These are phyloP conservation scores for Ormosia semicastrata DNA, from an alignment of 306 rosid genomes.

Conservation along the genomic window DNA sequence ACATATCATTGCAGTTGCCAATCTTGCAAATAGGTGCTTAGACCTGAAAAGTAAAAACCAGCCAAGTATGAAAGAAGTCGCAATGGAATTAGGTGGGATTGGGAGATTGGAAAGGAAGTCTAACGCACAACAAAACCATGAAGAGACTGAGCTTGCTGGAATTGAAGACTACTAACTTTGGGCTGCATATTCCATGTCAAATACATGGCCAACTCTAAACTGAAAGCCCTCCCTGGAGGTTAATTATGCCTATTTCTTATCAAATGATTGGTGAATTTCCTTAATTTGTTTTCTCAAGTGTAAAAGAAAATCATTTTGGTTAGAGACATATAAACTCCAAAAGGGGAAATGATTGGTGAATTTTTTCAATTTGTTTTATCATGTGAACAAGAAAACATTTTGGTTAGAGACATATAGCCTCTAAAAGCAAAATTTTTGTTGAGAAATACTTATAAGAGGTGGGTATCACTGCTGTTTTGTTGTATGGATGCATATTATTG, in stretches of 20 bases:
- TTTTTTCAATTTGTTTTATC: no score
- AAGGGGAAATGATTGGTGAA: no score
- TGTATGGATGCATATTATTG: no score
- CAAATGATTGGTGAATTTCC: neutral
- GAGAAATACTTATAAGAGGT: neutral
- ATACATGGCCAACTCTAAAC: neutral
- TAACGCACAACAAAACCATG: neutral
- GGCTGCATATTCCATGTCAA: neutral
- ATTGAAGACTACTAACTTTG: neutral
- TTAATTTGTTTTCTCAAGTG: neutral
- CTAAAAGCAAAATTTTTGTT: neutral
- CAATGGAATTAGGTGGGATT: constrained; percentile 20
- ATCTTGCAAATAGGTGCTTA: constrained; percentile 35
- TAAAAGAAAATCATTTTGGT: no score
- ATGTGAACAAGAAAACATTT: neutral
- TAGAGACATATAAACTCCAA: no score
- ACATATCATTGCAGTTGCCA: constrained; percentile 12
- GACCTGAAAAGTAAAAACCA: constrained; percentile 26
- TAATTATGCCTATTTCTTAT: no score
- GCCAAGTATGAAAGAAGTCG: constrained; percentile 37
- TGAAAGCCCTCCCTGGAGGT: no score
- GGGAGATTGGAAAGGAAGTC: constrained; percentile 6
- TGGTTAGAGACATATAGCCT: neutral
- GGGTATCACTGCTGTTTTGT: no score
- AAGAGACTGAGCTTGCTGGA: neutral